Conservation (phyloP, 2,329 filamentous ascomycete genomes). For the Colletotrichum sp. region DNA sequence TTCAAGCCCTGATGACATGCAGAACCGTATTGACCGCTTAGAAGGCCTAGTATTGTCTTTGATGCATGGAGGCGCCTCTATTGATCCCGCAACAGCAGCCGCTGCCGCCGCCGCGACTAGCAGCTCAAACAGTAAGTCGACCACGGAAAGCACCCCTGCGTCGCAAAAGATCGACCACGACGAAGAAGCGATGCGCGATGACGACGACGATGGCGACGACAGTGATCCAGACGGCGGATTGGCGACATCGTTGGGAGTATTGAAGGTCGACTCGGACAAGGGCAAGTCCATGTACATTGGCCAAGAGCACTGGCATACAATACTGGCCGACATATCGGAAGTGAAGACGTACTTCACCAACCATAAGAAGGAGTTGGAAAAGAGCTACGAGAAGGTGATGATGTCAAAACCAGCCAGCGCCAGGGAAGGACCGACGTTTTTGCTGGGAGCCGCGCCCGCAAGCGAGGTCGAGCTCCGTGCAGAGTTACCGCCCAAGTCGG, state of each 20-base stretch:
- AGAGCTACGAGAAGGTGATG: constrained; percentile 78
- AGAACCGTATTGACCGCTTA: constrained; percentile 94
- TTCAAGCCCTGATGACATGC: constrained; percentile 89
- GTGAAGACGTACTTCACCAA: constrained; percentile 88
- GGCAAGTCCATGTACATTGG: constrained; percentile 83
- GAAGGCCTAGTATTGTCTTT: constrained; percentile 90
- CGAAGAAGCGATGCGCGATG: constrained; percentile 57
- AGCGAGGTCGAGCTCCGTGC: constrained; percentile 79
- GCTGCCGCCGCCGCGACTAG: constrained; percentile 30
- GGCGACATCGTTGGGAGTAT: constrained; percentile 77
- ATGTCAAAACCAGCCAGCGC: constrained; percentile 67
- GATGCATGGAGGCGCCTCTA: constrained; percentile 81
- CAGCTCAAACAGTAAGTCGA: constrained; percentile 29
- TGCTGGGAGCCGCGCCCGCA: constrained; percentile 77
- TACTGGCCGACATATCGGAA: constrained; percentile 84
- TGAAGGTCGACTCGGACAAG: constrained; percentile 81
- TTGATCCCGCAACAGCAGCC: constrained; percentile 45
- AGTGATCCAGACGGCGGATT: constrained; percentile 74
- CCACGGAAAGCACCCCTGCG: constrained; percentile 46
- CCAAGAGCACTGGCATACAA: constrained; percentile 82
- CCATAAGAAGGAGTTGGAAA: constrained; percentile 89
- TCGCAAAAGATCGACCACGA: constrained; percentile 58
- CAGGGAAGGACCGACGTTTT: constrained; percentile 73
- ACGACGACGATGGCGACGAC: constrained; percentile 60
- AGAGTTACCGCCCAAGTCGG: constrained; percentile 80